Evolutionary conservation across 2,329 filamentous ascomycete genomes (phyloP), one percentile per base, ranked within the genome.

Genomic region (Cercospora zeina): DNA sequence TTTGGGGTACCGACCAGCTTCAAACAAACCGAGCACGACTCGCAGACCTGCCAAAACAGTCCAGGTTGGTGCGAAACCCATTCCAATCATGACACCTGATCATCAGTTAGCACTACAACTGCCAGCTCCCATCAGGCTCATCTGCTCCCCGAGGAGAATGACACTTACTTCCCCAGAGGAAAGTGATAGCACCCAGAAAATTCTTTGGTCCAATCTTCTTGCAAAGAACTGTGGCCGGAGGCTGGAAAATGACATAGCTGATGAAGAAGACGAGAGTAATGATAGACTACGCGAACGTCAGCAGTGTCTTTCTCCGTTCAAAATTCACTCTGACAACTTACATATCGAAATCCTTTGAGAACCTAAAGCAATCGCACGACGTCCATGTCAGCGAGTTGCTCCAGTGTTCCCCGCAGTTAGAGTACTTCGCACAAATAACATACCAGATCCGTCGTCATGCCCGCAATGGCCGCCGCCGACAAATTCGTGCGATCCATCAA

Each of bases 261-360:
- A 89, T 80, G 78, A 90, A 91, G 77, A 90, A 90, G 69, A 89
- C 80, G 31, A 90, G 78, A 3, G 87, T 88, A 59, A 88, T 82
- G 69, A 91, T 83, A n/a, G 85, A 81, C 70, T 79, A 77, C 45
- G 69, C 63, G 70, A 21, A 69, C 64, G 7, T 74, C 69, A 67
- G 61, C 5, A 68, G 5, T 14, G n/a, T 34, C 14, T 31, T 63
- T 21, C 27, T 24, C n/a, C 7, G 9, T 39, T 21, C n/a, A 33
- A 21, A 27, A 39, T 24, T 10, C 14, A 10, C 14, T 24, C 16
- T 16, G n/a, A 21, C 14, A 21, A 56, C 39, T 39, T 42, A 49
- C 36, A 24, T 49, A 56, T 37, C 27, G 19, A 19, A 60, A 53
- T 33, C 31, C 47, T 11, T 49, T n/a, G 5, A 53, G 30, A 14